Percentiles rank a stretch among this genome's conserved stretches.
These are phyloP conservation scores for Myochromella boudieri DNA, from an alignment of 768 basidiomycete genomes.

Conservation along the genomic window DNA sequence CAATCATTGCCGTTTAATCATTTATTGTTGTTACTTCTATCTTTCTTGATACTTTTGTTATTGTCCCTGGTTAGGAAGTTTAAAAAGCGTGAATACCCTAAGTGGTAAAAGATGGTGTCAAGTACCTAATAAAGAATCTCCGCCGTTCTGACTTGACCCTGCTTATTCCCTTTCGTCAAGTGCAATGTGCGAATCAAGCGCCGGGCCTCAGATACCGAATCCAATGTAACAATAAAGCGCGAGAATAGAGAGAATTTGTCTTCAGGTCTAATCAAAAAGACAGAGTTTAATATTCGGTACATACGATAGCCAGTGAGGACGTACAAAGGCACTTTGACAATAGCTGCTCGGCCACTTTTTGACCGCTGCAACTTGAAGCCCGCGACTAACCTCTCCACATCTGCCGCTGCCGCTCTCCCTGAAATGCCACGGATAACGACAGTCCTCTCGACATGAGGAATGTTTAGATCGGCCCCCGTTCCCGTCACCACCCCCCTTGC, in stretches of 20 bases:
- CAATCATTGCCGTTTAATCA: slow-evolving; percentile 21
- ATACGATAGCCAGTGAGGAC: slow-evolving; percentile 22
- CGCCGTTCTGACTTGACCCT: slow-evolving; percentile 15
- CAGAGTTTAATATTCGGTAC: background rate
- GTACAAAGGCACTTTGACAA: slow-evolving; percentile 52
- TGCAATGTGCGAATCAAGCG: slow-evolving; percentile 64
- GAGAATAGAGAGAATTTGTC: slow-evolving; percentile 44
- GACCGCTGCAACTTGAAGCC: slow-evolving; percentile 40
- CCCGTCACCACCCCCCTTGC: slow-evolving; percentile 27
- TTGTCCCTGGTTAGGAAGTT: background rate
- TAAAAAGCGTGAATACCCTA: no score
- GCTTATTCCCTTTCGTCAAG: slow-evolving; percentile 37
- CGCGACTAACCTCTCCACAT: slow-evolving; percentile 40
- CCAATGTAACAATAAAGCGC: slow-evolving; percentile 55
- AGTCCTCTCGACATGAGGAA: slow-evolving; percentile 45
- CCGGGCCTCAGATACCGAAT: slow-evolving; percentile 65
- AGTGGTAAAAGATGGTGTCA: background rate
- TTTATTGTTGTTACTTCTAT: slow-evolving; percentile 26
- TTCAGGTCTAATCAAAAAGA: slow-evolving; percentile 27
- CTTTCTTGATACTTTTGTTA: slow-evolving; percentile 8
- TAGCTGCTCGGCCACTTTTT: slow-evolving; percentile 38
- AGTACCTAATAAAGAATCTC: slow-evolving; percentile 21
- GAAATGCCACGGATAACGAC: slow-evolving; percentile 68
- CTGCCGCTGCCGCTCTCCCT: slow-evolving; percentile 35
- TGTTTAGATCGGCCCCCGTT: slow-evolving; percentile 52